Evolutionary conservation across 2,329 filamentous ascomycete species (phyloP).

Genomic region (Hymenoscyphus albidus): DNA sequence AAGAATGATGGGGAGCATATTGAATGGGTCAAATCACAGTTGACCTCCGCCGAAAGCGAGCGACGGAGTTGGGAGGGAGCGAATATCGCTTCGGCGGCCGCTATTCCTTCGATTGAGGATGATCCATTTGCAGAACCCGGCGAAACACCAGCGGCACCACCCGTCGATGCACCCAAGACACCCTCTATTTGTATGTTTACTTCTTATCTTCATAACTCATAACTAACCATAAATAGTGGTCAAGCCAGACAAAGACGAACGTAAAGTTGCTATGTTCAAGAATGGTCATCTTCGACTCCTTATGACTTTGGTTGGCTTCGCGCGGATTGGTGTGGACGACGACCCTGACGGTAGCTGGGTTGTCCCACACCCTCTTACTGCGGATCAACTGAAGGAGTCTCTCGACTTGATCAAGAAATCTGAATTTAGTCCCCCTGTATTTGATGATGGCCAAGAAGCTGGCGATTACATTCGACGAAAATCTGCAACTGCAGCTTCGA

Average conservation of each 20-base stretch:
- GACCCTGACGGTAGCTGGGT: constrained; percentile 77
- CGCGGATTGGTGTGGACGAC: constrained; percentile 53
- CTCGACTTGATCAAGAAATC: constrained; percentile 72
- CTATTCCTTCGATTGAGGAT: constrained; percentile 46
- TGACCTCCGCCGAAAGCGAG: constrained; percentile 66
- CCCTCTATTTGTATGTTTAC: constrained; percentile 51
- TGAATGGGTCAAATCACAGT: constrained; percentile 74
- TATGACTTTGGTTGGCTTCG: constrained; percentile 70
- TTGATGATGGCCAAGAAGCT: constrained; percentile 66
- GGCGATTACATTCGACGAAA: constrained; percentile 78
- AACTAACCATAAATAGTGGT: constrained; percentile 29
- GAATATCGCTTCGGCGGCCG: constrained; percentile 45
- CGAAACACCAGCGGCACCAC: constrained; percentile 30
- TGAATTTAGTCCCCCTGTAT: constrained; percentile 72
- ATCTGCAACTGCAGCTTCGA: constrained; percentile 41
- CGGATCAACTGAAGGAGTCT: constrained; percentile 62
- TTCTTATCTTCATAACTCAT: too few species aligned
- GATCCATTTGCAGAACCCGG: constrained; percentile 37
- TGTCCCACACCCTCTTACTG: constrained; percentile 62
- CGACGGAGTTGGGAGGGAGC: constrained; percentile 74
- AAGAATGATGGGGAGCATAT: constrained; percentile 72
- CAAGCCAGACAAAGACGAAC: constrained; percentile 57
- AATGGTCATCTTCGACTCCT: constrained; percentile 84
- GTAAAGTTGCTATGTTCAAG: constrained; percentile 76
- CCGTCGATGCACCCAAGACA: constrained; percentile 37